phyloP scores from a whole-genome alignment of 306 rosid species.

The Castanea crenata region DNA sequence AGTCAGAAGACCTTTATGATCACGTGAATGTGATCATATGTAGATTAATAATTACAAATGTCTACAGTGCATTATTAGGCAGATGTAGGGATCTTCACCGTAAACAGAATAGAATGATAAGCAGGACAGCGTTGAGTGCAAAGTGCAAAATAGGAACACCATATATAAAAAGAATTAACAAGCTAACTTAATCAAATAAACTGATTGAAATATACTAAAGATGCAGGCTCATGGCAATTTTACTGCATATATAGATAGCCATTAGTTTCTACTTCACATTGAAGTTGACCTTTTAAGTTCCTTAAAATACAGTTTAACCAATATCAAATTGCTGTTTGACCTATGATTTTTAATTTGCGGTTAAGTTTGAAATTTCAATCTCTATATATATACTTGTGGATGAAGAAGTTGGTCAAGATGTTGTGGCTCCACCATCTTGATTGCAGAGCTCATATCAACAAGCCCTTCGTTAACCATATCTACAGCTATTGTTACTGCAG shows the following conservation, averaged over 20 bases:
- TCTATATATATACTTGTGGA: constrained; percentile 60
- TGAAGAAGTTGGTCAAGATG: constrained; percentile 97
- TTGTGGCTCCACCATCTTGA: constrained; percentile 94
- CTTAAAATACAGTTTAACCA: neutral
- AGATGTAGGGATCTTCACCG: neutral
- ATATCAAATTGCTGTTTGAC: neutral
- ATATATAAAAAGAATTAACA: neutral
- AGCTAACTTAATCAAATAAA: too few species aligned
- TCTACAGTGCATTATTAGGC: neutral
- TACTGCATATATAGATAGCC: neutral
- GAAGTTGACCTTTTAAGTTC: neutral
- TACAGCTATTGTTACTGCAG: constrained; percentile 89
- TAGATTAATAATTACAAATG: constrained; percentile 3
- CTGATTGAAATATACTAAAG: too few species aligned
- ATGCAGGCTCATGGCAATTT: too few species aligned
- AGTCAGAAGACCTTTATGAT: constrained; percentile 19
- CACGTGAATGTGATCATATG: constrained; percentile 13
- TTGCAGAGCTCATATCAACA: constrained; percentile 62
- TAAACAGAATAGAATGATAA: constrained; percentile 3
- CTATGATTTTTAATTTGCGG: neutral
- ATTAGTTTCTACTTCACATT: neutral
- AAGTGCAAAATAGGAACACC: neutral
- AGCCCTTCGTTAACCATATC: constrained; percentile 89
- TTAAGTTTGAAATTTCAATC: neutral
- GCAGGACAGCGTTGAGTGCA: neutral